Evolutionary conservation across 768 basidiomycete genomes (phyloP), one percentile per base, ranked within the genome.

Genomic region (Lentinula sp.): DNA sequence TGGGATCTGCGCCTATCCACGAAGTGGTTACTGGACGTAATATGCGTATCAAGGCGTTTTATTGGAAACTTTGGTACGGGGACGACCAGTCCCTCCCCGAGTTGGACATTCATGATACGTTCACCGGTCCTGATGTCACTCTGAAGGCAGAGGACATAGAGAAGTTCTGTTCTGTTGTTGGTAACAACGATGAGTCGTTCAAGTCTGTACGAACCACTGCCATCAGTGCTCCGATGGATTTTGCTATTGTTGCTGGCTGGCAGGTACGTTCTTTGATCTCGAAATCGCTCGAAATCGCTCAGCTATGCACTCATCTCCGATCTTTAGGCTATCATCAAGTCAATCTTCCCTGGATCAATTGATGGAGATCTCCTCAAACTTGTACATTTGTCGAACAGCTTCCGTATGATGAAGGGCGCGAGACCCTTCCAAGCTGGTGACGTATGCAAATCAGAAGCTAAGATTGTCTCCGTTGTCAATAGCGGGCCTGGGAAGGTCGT

Each of bases 51-150:
- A 98, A 97, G 77, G 85, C 90, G 67, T 98, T 98, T 72, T 99
- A 99, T 79, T 99, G 97, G 97, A 88, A 88, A 71, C 76, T 98
- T 37, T 98, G 97, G 97, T 96, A 94, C 71, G 95, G 97, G 41
- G 93, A 94, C 69, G 79, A 91, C 63, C 83, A 89, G 66, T 72
- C 72, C 1, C 79, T 98, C 28, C 91, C 95, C 9, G 73, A 82
- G n/a, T 85, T 98, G 63, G 82, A 87, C 67, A 80, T 96, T 58
- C 83, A 82, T 54, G 90, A 91, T 65, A 89, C 83, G 13, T 96
- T 98, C 76, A 83, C 85, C 58, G 90, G 94, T 23, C 94, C 92
- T 2, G 89, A 93, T 72, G 90, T 95, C 60, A 84, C 82, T 3
- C 90, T 98, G 71, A 81, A 88, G 45, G 84, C 87, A 18, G 75